Percentiles rank a stretch among this genome's conserved stretches.
Evolutionary conservation across 306 rosid genomes (phyloP).

Genomic region (Gillenia trifoliata): DNA sequence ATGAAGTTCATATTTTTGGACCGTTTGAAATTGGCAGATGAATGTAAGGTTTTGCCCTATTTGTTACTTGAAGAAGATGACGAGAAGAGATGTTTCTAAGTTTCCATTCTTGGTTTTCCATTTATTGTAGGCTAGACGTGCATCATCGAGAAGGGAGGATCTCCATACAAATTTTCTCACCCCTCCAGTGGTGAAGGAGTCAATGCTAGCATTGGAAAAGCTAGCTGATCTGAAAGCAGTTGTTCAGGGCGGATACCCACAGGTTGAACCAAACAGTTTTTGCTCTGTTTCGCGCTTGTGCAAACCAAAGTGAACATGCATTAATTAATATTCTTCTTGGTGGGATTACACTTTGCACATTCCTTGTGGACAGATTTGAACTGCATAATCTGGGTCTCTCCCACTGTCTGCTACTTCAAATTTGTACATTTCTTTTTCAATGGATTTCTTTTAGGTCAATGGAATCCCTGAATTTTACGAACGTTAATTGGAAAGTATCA

Average conservation of each 20-base stretch:
- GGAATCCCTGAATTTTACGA: too few species aligned
- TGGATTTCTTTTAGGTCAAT: too few species aligned
- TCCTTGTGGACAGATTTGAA: too few species aligned
- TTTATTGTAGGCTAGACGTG: conserved; percentile 11
- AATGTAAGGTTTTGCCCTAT: neutral
- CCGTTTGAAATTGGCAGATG: too few species aligned
- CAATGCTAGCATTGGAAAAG: conserved; percentile 26
- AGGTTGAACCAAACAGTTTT: conserved; percentile 45
- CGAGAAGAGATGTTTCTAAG: neutral
- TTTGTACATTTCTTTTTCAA: too few species aligned
- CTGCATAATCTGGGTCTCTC: too few species aligned
- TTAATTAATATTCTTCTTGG: too few species aligned
- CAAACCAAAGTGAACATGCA: neutral
- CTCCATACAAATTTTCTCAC: conserved; percentile 80
- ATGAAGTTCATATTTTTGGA: too few species aligned
- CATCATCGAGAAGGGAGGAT: conserved; percentile 69
- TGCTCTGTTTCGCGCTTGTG: neutral
- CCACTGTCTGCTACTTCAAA: too few species aligned
- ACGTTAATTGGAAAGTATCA: too few species aligned
- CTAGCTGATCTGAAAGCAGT: conserved; percentile 71
- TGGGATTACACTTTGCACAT: too few species aligned
- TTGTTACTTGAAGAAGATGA: neutral
- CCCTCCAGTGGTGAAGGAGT: conserved; percentile 85
- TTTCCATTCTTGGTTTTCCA: conserved; percentile 4
- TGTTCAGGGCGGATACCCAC: conserved; percentile 91